phyloP scores from a whole-genome alignment of 2,329 filamentous ascomycete species.

The Colletotrichum lini region DNA sequence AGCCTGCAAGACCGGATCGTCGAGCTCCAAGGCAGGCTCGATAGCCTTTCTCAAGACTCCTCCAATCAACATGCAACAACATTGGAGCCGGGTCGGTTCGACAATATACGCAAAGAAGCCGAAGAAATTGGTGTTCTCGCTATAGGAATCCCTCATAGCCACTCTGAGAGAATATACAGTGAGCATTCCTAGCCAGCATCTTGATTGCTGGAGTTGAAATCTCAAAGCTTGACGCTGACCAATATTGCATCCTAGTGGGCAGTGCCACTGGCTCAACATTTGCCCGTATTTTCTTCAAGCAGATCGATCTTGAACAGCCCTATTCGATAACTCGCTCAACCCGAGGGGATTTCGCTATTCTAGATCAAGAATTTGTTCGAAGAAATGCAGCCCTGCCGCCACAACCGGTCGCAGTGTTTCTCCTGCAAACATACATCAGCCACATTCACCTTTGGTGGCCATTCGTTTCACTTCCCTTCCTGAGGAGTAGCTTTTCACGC shows the following conservation, averaged over 20 bases:
- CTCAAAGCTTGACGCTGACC: neutral
- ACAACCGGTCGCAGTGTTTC: slow-evolving; percentile 38
- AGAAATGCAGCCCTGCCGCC: slow-evolving; percentile 45
- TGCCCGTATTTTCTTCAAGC: slow-evolving; percentile 47
- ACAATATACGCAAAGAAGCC: slow-evolving; percentile 44
- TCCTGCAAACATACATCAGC: slow-evolving; percentile 44
- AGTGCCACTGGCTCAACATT: slow-evolving; percentile 47
- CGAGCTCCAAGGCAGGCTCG: slow-evolving; percentile 31
- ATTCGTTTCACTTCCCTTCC: slow-evolving; percentile 43
- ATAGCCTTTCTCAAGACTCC: neutral
- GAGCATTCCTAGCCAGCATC: neutral
- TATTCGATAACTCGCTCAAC: neutral
- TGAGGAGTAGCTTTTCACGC: slow-evolving; percentile 38
- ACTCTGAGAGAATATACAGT: slow-evolving; percentile 45
- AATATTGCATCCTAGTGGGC: slow-evolving; percentile 37
- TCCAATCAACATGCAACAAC: neutral
- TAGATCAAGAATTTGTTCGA: neutral
- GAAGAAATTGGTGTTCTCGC: slow-evolving; percentile 46
- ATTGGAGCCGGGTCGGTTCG: slow-evolving; percentile 6
- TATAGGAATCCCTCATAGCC: slow-evolving; percentile 41
- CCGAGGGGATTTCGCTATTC: neutral
- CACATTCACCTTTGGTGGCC: slow-evolving; percentile 49
- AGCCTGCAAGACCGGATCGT: slow-evolving; percentile 30
- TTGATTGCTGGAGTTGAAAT: neutral
- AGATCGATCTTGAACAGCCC: slow-evolving; percentile 39